Evolutionary conservation across 2,329 filamentous ascomycete genomes (phyloP).

Genomic region (Claviceps cyperi): DNA sequence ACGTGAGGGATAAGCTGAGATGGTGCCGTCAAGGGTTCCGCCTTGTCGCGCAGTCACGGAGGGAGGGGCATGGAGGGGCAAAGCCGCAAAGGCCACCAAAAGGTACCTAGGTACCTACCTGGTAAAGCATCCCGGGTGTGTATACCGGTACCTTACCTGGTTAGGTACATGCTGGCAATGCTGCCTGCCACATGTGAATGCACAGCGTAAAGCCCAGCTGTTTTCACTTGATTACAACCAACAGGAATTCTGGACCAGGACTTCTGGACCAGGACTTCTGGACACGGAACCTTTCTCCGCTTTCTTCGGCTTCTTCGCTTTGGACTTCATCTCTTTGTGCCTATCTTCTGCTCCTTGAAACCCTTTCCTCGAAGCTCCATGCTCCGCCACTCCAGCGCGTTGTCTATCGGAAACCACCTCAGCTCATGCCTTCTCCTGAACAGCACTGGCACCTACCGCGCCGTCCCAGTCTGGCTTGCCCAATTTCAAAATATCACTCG

Average conservation of each 20-base stretch:
- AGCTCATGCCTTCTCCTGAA: background rate
- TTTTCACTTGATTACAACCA: background rate
- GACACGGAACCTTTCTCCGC: background rate
- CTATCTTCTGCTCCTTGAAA: background rate
- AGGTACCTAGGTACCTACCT: too few relatives aligned
- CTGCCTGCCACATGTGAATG: too few relatives aligned
- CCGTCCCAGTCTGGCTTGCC: constrained; percentile 44
- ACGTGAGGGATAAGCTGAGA: background rate
- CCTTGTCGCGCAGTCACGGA: background rate
- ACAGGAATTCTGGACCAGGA: background rate
- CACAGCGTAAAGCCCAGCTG: too few relatives aligned
- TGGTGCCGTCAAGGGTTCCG: background rate
- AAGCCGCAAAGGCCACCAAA: too few relatives aligned
- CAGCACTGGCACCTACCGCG: background rate
- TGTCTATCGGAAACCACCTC: too few relatives aligned
- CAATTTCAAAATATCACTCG: constrained; percentile 49
- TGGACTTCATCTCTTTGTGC: background rate
- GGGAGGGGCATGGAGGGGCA: background rate
- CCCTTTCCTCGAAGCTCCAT: too few relatives aligned
- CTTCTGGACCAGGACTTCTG: background rate
- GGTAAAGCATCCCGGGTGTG: background rate
- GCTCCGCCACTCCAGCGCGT: too few relatives aligned
- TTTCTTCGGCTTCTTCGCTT: background rate
- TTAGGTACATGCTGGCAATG: too few relatives aligned
- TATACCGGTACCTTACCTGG: too few relatives aligned